Evolutionary conservation across 495 filamentous ascomycete species (phyloP), one percentile per base, ranked within the genome.

Genomic region (Penicillium macrosclerotiorum): DNA sequence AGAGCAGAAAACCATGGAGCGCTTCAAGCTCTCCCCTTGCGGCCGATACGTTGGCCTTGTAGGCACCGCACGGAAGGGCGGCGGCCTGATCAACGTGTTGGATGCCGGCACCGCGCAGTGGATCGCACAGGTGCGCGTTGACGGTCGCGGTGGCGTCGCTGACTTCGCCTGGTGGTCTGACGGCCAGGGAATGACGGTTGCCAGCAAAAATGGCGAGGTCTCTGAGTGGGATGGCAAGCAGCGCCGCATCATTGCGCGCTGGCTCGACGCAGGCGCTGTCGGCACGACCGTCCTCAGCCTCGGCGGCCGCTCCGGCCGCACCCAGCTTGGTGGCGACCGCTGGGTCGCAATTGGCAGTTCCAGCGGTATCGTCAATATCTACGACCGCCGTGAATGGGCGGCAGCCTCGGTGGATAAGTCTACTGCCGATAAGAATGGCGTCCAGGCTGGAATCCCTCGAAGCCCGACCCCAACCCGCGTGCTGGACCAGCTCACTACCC

Each of bases 131-230:
- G 88, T 84, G n/a, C 76, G 90, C 13, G 74, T 95, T 9, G 89
- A 96, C 54, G 85, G 89, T 33, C 77, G 81, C 24, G 83, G 86
- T 35, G 90, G 90, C 19, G 80, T 96, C 6, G 83, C 88, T 0
- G 92, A 95, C 59, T 91, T 95, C 51, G 82, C 78, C 2, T 98
- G 93, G 93, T 95, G 90, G 88, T 71, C 77, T 9, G 77, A 88
- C 51, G 84, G 91, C n/a, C 75, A 87, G 47, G 83, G 83, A 3
- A 65, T 97, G 54, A 82, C 80, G 1, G 83, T 95, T 25, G 78
- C 82, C 2, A 89, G 88, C 41, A 91, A 88, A 56, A 86, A 85
- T 44, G 94, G 94, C 17, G 89, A 95, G 60, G 78, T 95, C n/a
- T 85, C 86, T n/a, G 93, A 98, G 68, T 97, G 85, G 79, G 83